A percentile compares a stretch with the other conserved stretches of the same genome.
phyloP scores from a whole-genome alignment of 2,329 filamentous ascomycete genomes.

The Calonectria pseudoturangicola region DNA sequence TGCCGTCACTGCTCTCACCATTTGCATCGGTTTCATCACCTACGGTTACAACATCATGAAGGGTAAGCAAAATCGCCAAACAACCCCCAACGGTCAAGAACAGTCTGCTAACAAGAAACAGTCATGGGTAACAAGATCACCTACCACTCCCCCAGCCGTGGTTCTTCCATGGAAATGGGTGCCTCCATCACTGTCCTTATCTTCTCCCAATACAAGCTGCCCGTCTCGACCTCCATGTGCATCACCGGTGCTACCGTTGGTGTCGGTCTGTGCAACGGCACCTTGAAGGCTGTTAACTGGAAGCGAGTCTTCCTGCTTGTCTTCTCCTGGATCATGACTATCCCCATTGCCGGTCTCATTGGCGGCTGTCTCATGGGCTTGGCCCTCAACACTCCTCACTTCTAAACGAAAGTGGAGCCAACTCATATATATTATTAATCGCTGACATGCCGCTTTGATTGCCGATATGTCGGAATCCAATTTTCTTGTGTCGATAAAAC shows the following conservation, averaged over 20 bases:
- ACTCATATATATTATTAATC: conserved; percentile 26
- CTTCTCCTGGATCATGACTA: conserved; percentile 74
- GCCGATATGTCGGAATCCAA: neutral
- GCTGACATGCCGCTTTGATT: neutral
- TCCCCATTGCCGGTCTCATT: conserved; percentile 65
- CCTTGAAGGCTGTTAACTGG: conserved; percentile 83
- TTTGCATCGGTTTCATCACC: conserved; percentile 81
- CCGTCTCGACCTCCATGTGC: conserved; percentile 86
- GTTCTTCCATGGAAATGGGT: conserved; percentile 86
- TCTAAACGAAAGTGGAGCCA: conserved; percentile 44
- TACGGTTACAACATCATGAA: conserved; percentile 93
- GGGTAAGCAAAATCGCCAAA: conserved; percentile 66
- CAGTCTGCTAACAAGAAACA: conserved; percentile 50
- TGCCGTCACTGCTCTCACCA: conserved; percentile 78
- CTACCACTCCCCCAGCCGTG: conserved; percentile 76
- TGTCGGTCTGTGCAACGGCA: conserved; percentile 86
- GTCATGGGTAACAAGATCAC: conserved; percentile 90
- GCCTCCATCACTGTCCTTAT: conserved; percentile 85
- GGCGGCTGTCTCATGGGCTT: conserved; percentile 64
- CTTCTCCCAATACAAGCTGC: conserved; percentile 84
- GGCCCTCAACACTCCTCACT: conserved; percentile 63
- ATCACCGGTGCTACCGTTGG: conserved; percentile 87
- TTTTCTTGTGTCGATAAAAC: conserved; percentile 17
- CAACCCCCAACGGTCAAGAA: neutral
- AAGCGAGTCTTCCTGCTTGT: conserved; percentile 81